These are phyloP conservation scores for Cyberlindnera americana DNA, from an alignment of 805 yeast species.

Conservation along the genomic window DNA sequence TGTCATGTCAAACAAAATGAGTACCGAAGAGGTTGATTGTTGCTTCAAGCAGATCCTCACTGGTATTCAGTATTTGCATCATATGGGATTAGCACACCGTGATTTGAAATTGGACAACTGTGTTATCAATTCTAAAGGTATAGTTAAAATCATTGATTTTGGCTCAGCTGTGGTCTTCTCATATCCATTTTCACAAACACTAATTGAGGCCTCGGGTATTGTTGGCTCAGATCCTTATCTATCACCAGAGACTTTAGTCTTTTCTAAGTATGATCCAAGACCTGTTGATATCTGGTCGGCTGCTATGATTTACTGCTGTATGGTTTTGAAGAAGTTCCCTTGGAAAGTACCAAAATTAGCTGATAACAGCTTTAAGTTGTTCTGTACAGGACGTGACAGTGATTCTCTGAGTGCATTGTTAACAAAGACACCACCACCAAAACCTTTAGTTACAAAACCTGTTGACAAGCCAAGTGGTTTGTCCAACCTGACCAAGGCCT, in stretches of 20 bases:
- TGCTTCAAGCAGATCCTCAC: constrained; percentile 83
- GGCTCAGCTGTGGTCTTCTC: constrained; percentile 91
- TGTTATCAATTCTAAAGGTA: constrained; percentile 77
- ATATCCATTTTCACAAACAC: constrained; percentile 73
- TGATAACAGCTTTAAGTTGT: constrained; percentile 80
- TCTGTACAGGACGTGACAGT: constrained; percentile 70
- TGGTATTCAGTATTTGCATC: constrained; percentile 79
- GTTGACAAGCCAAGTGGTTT: constrained; percentile 24
- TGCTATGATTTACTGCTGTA: constrained; percentile 88
- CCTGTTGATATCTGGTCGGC: constrained; percentile 95
- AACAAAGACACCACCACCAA: constrained; percentile 52
- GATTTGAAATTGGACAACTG: constrained; percentile 92
- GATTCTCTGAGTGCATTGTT: constrained; percentile 61
- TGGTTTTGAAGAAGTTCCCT: constrained; percentile 88
- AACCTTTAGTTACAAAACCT: constrained; percentile 25
- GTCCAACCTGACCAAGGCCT: constrained; percentile 27
- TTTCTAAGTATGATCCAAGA: constrained; percentile 80
- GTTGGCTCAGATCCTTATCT: constrained; percentile 88
- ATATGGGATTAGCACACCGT: constrained; percentile 84
- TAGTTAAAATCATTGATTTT: constrained; percentile 86
- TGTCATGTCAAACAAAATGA: constrained; percentile 91
- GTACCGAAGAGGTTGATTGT: constrained; percentile 73
- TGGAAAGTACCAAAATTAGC: constrained; percentile 88
- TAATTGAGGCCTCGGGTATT: constrained; percentile 77
- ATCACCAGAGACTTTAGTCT: constrained; percentile 89